Evolutionary conservation across 345 rosid species (phyloP), one percentile per base, ranked within the genome.

Genomic region (Lenwebbia sp.): DNA sequence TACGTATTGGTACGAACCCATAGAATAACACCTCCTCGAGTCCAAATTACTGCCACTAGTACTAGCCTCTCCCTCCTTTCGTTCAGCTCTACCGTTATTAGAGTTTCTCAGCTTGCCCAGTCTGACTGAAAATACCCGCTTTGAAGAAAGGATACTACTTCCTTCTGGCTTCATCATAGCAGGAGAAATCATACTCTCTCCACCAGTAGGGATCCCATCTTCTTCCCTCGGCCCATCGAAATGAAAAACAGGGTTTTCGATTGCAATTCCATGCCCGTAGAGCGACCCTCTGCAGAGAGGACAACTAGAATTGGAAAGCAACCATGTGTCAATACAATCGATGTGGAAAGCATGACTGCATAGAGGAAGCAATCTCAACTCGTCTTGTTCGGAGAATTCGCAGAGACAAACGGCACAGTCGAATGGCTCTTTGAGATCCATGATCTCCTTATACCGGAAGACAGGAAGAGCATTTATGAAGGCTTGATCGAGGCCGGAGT

Each of bases 271-370:
- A 6, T 91, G 58, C n/a, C 91, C 86, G 88, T 89, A 90, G 87
- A 96, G 93, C 87, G 91, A 89, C 52, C 94, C 96, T 92, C 98
- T 94, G 87, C 99, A 96, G 52, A 96, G 97, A 47, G 99, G 99
- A 84, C 99, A 96, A 56, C 97, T 95, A 23, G 99, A 96, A 86
- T 95, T 95, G 49, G 98, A 95, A 84, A 96, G 92, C 50, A 96
- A 90, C 99, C 99, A 96, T 22, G 98, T 92, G 87, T 95, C 99
- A 88, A 96, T 96, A 86, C 98, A 96, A 83, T 95, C 94, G 55
- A 96, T 90, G 90, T 95, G 99, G 88, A 96, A 96, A 83, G 98
- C 99, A 88, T 96, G 99, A 82, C 96, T 93, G 84, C 99, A 95
- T 83, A 89, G 60, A 1, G 99, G 99, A 58, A 96, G 98, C 91